Evolutionary conservation across 2,329 filamentous ascomycete species (phyloP).

Genomic region (Cytospora paraplurivora): DNA sequence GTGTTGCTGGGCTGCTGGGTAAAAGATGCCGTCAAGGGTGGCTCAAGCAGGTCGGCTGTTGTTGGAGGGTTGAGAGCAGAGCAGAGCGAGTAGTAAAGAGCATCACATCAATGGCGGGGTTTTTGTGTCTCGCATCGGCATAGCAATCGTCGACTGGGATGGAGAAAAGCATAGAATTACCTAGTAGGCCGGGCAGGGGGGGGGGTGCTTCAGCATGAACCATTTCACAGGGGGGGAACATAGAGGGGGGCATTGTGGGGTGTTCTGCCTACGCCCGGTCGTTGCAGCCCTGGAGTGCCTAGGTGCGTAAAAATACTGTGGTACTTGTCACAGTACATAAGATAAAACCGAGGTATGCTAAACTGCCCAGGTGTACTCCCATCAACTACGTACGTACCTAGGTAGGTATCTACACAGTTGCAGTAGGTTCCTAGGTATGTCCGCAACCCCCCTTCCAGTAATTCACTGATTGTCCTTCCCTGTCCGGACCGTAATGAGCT

Average conservation of each 20-base stretch:
- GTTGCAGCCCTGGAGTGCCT: no score
- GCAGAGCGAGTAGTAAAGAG: not conserved
- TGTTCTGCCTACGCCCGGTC: not conserved
- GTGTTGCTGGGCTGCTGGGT: conserved; percentile 8
- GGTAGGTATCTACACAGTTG: no score
- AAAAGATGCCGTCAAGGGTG: conserved; percentile 23
- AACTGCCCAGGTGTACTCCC: no score
- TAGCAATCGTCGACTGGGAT: not conserved
- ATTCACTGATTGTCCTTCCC: no score
- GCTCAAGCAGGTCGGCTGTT: conserved; percentile 1
- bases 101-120: conserved; percentile 35
- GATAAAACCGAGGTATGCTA: no score
- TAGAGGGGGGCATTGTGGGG: not conserved
- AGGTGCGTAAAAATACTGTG: not conserved
- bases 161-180: not conserved
- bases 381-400: no score
- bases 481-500: no score
- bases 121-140: conserved; percentile 38
- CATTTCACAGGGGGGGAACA: not conserved
- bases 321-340: no score
- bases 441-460: no score
- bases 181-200: not conserved
- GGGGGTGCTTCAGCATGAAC: not conserved
- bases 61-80: conserved; percentile 4
- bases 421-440: no score